These are phyloP conservation scores for Diaporthe longicolla DNA, from an alignment of 2,329 filamentous ascomycete species.

Conservation along the genomic window DNA sequence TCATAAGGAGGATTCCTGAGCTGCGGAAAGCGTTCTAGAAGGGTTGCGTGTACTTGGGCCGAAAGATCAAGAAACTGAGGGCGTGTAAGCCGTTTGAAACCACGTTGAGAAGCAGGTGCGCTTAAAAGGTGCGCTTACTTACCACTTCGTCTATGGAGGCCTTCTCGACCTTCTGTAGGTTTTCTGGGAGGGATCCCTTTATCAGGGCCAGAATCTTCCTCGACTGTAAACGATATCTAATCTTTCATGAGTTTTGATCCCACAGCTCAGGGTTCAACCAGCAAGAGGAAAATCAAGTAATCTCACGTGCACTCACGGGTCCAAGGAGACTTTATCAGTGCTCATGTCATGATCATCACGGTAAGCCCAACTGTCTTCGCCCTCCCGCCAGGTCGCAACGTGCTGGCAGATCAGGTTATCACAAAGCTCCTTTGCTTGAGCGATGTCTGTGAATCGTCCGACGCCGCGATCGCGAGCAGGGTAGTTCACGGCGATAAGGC, in stretches of 20 bases:
- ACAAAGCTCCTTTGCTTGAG: conserved; percentile 89
- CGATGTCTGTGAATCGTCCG: conserved; percentile 81
- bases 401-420: conserved; percentile 89
- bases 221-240: conserved; percentile 82
- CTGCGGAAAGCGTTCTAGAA: conserved; percentile 84
- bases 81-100: background rate
- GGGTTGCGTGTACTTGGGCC: conserved; percentile 81
- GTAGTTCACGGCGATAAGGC: conserved; percentile 96
- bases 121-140: background rate
- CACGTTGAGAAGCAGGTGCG: background rate
- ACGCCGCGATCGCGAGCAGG: conserved; percentile 87
- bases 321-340: conserved; percentile 93
- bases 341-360: conserved; percentile 83
- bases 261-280: background rate
- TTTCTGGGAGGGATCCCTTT: conserved; percentile 77
- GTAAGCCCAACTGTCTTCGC: conserved; percentile 93
- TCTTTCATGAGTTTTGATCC: background rate
- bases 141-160: conserved; percentile 92
- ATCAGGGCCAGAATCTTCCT: conserved; percentile 85
- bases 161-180: conserved; percentile 86
- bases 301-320: conserved; percentile 65
- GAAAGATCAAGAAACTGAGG: conserved; percentile 85
- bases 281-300: background rate
- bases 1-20: conserved; percentile 78
- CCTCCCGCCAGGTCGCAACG: conserved; percentile 94